Base-by-base conservation (phyloP, 169 alveolate genomes). In the Besnoitia besnoiti region DNA sequence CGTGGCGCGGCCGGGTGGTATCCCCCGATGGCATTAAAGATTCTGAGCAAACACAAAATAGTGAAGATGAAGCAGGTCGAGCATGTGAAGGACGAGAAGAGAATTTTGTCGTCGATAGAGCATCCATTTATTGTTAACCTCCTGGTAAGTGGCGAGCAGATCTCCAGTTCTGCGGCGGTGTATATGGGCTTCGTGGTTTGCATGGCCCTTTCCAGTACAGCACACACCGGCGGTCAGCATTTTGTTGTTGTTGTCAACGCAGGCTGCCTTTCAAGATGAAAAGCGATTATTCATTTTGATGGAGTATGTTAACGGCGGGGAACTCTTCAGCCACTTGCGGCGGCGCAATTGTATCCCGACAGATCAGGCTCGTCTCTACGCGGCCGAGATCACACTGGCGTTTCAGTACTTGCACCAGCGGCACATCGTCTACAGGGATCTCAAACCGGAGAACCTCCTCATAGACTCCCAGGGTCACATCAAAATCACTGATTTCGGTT, bases 401-500 rank as follows among this genome's bases (percentile, higher is more conserved):
- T 98, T 98, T 92, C 99, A 98, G 94, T 98, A 98, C 94, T 95
- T 98, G 82, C 99, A 98, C 90, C 93, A 97, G 61, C 59, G 85
- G 94, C 95, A 97, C 90, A 98, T 98, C 49, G 85, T 93, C 37
- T 95, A 94, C 88, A 95, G 99, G 88, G 99, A 98, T 95, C 95
- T 98, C 77, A 98, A 98, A 94, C 99, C 99, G 3, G 99, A 98
- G 94, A 98, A 98, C 94, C 96, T 99, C 62, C 96, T 99, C 67
- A 97, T 99, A 46, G 99, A 98, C 88, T 95, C 96, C 91, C 99
- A 98, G 42, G 99, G 99, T 5, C 98, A 98, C 96, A 96, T 99
- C 42, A 98, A 98, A 91, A 94, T 99, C 91, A 98, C 99, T 0
- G 99, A 99, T 93, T 99, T 99, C 96, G 99, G 99, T 30, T 98